Evolutionary conservation across 148 eudicot genomes (phyloP), one percentile per base, ranked within the genome.

Genomic region (Rhododendron henanense): DNA sequence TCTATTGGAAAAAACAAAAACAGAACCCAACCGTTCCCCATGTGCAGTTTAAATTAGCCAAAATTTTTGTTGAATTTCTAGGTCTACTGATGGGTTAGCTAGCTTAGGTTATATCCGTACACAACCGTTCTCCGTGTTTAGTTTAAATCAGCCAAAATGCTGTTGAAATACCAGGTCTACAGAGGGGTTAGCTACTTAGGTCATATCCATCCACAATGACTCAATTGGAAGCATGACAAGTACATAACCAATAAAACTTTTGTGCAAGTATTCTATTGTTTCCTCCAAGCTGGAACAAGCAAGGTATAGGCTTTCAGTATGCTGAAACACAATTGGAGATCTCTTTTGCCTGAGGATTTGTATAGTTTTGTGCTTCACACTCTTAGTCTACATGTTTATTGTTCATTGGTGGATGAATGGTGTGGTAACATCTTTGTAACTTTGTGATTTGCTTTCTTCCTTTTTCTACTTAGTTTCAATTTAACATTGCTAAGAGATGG

Each of bases 281-380:
- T 53, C 35, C 37, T 71, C n/a, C 79, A 75, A 39, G 6, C 47
- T 73, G 77, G 77, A 75, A 18, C 79, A 75, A 37, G 47, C 45
- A 8, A 45, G 51, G 53, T 28, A 78, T 45, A 44, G 21, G 81
- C 31, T 78, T 53, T n/a, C 25, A 75, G 23, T 35, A 37, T 75
- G 21, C 11, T 33, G 31, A 78, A 78, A 78, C 51, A 78, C n/a
- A 78, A 23, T 9, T 44, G 37, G 25, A 79, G 50, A 28, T 39
- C 37, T 1, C 50, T 79, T 85, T 94, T 93, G 90, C 94, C 96
- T 67, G 98, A 95, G 87, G 91, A 95, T 87, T 88, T 96, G 21
- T 92, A 98, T 76, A 91, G 90, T 89, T 45, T 80, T 87, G 92
- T 93, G 87, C 89, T 94, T 45, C 92, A 96, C 71, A 19, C 23